These are phyloP conservation scores for Hevea brasiliensis DNA, from an alignment of 345 rosid species.

Conservation along the genomic window DNA sequence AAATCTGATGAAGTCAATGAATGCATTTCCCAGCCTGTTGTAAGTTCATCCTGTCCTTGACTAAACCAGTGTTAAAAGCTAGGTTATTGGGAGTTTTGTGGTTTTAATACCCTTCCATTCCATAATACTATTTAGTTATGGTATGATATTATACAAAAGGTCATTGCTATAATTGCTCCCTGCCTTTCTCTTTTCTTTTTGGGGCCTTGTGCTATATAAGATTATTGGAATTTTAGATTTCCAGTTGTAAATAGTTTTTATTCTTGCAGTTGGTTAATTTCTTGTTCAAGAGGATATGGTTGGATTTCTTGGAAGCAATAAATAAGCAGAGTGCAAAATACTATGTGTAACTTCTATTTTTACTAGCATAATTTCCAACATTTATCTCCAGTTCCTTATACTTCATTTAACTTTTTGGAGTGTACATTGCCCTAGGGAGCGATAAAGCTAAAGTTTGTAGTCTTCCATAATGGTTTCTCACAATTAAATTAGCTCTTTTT, in stretches of 20 bases:
- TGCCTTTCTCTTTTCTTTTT: neutral
- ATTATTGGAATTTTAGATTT: too few relatives aligned
- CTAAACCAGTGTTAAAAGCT: neutral
- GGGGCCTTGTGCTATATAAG: too few relatives aligned
- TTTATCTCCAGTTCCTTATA: neutral
- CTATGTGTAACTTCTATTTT: too few relatives aligned
- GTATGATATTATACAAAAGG: neutral
- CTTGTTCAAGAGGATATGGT: neutral
- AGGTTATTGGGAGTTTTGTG: neutral
- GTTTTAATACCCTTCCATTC: neutral
- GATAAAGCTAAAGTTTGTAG: neutral
- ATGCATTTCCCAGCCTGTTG: constrained; percentile 68
- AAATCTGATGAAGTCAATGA: constrained; percentile 55
- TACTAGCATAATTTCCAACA: too few relatives aligned
- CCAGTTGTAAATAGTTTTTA: too few relatives aligned
- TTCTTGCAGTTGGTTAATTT: neutral
- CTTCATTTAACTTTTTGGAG: neutral
- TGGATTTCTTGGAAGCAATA: neutral
- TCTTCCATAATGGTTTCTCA: neutral
- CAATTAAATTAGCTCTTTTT: neutral
- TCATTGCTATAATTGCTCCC: neutral
- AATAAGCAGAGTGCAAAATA: neutral
- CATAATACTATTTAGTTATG: too few relatives aligned
- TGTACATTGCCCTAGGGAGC: neutral
- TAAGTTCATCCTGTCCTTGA: constrained; percentile 43